Conservation (phyloP, 23 red algal species). For the Gracilaria gracilis region DNA sequence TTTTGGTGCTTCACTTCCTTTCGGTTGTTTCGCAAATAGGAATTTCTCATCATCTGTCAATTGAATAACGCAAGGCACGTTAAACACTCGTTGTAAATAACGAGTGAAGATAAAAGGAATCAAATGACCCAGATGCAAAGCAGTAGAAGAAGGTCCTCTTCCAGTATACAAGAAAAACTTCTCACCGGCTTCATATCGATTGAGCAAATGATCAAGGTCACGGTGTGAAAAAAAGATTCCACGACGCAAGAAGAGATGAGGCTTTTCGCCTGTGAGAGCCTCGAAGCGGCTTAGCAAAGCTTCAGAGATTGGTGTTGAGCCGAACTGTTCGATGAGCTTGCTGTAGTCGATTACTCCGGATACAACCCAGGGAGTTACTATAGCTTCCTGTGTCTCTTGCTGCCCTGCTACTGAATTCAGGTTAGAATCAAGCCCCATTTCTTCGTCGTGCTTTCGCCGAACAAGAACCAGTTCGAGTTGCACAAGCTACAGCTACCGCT, state of each 20-base stretch:
- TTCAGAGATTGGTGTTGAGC: slow-evolving; percentile 65
- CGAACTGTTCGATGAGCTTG: slow-evolving; percentile 89
- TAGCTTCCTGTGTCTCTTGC: not conserved
- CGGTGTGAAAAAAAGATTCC: slow-evolving; percentile 98
- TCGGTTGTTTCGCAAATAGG: slow-evolving; percentile 89
- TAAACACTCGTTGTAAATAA: slow-evolving; percentile 92
- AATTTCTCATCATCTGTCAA: slow-evolving; percentile 99
- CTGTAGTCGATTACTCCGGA: slow-evolving; percentile 91
- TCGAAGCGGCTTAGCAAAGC: slow-evolving; percentile 78
- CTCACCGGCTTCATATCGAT: slow-evolving; percentile 86
- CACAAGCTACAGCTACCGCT: no score
- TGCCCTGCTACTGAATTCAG: not conserved
- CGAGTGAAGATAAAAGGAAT: slow-evolving; percentile 94
- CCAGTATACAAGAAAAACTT: slow-evolving; percentile 97
- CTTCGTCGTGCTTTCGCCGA: not conserved
- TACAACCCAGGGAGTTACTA: slow-evolving; percentile 95
- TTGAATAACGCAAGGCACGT: slow-evolving; percentile 91
- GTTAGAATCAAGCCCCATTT: slow-evolving; percentile 2
- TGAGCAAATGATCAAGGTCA: slow-evolving; percentile 83
- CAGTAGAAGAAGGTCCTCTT: slow-evolving; percentile 84
- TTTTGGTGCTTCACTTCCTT: slow-evolving; percentile 47
- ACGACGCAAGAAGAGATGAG: slow-evolving; percentile 87
- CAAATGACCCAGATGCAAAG: slow-evolving; percentile 93
- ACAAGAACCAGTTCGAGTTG: not conserved
- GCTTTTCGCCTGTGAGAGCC: slow-evolving; percentile 74